Conservation (phyloP, 306 rosid genomes). For the Alnus glutinosa region DNA sequence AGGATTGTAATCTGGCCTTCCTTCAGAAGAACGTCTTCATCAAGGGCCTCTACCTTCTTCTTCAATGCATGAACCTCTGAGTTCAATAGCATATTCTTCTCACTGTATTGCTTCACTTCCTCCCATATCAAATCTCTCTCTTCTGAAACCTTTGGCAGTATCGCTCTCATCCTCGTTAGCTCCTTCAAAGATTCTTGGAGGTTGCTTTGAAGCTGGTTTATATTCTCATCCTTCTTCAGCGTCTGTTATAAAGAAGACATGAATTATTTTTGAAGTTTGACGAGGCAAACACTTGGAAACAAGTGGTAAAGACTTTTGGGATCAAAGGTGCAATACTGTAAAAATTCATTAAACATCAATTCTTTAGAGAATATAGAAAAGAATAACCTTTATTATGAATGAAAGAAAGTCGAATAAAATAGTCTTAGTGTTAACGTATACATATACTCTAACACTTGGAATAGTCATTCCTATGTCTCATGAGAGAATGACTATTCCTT, state of each 20-base stretch:
- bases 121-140: conserved; percentile 84
- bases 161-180: conserved; percentile 49
- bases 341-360: neutral
- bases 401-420: no score
- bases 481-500: no score
- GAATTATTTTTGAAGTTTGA: neutral
- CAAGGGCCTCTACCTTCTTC: conserved; percentile 68
- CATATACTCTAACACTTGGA: no score
- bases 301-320: neutral
- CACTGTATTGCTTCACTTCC: conserved; percentile 74
- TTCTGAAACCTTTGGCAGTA: conserved; percentile 62
- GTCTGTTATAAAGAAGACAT: conserved; percentile 40
- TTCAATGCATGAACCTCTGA: conserved; percentile 52
- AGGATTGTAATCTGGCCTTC: conserved; percentile 94
- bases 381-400: no score
- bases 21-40: conserved; percentile 73
- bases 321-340: neutral
- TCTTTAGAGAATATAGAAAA: neutral
- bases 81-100: conserved; percentile 74
- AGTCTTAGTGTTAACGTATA: no score
- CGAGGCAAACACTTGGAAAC: conserved; percentile 1
- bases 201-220: conserved; percentile 51
- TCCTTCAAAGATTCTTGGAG: conserved; percentile 67
- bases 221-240: conserved; percentile 73
- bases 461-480: no score